A percentile compares a stretch with the other conserved stretches of the same genome.
phyloP scores from a whole-genome alignment of 2,329 filamentous ascomycete genomes.

The Colletotrichum graminicola region DNA sequence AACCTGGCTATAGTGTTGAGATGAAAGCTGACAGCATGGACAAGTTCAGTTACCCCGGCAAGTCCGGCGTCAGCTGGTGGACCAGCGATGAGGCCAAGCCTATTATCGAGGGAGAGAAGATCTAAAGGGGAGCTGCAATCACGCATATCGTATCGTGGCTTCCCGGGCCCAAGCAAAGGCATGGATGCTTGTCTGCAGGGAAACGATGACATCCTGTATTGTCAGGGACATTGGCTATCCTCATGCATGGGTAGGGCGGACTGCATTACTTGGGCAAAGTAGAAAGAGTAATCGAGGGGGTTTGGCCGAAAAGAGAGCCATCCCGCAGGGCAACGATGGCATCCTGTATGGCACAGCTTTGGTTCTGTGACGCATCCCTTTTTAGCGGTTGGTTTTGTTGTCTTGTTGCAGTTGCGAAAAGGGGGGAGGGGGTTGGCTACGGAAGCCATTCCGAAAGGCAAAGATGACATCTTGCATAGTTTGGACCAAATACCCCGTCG shows the following conservation, averaged over 20 bases:
- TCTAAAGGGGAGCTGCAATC: conserved; percentile 50
- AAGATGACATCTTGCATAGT: conserved; percentile 43
- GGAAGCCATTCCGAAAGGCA: conserved; percentile 42
- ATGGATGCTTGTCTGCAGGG: conserved; percentile 47
- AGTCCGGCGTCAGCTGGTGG: conserved; percentile 88
- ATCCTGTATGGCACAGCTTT: conserved; percentile 37
- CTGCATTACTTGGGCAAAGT: conserved; percentile 6
- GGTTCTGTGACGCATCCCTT: conserved; percentile 30
- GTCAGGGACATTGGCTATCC: conserved; percentile 21
- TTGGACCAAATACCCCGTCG: conserved; percentile 22
- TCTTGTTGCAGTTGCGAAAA: conserved; percentile 12
- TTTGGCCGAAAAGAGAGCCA: conserved; percentile 37
- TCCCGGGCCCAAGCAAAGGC: conserved; percentile 37
- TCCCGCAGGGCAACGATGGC: conserved; percentile 43
- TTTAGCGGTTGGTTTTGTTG: conserved; percentile 25
- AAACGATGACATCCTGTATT: conserved; percentile 51
- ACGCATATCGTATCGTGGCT: not conserved
- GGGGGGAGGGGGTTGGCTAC: conserved; percentile 28
- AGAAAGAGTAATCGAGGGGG: conserved; percentile 18
- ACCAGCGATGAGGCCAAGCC: conserved; percentile 80
- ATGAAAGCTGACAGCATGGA: conserved; percentile 94
- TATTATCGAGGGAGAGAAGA: conserved; percentile 75
- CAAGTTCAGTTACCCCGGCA: conserved; percentile 79
- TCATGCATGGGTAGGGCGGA: conserved; percentile 3
- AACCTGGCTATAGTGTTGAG: conserved; percentile 91